phyloP scores from a whole-genome alignment of 331 rosid species.

The Acacia concinna region DNA sequence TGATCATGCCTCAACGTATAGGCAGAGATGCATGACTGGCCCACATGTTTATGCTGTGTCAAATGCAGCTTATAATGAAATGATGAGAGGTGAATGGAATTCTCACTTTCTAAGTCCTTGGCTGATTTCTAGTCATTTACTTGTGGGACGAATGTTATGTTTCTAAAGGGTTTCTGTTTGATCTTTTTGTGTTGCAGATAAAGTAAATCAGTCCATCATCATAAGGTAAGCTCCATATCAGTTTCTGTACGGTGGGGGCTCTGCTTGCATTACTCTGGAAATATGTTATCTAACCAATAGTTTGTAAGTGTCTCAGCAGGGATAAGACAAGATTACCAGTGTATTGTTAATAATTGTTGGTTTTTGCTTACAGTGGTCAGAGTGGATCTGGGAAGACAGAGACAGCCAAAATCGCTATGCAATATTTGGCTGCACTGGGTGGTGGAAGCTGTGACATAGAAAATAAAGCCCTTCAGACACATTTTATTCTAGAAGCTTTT shows the following conservation, averaged over 20 bases:
- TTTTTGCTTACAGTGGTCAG: constrained; percentile 77
- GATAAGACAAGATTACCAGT: background rate
- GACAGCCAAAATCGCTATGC: constrained; percentile 81
- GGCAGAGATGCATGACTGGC: constrained; percentile 47
- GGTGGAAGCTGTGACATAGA: constrained; percentile 52
- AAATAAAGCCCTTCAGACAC: constrained; percentile 57
- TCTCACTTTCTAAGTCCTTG: constrained; percentile 22
- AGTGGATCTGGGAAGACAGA: constrained; percentile 98
- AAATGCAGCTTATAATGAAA: constrained; percentile 67
- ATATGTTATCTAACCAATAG: constrained; percentile 25
- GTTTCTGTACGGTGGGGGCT: constrained; percentile 9
- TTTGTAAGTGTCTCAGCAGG: background rate
- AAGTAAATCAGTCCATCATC: constrained; percentile 81
- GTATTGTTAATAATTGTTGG: constrained; percentile 9
- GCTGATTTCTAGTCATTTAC: constrained; percentile 16
- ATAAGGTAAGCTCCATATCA: constrained; percentile 63
- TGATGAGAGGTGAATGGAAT: constrained; percentile 67
- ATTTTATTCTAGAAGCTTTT: constrained; percentile 77
- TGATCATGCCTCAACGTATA: constrained; percentile 51
- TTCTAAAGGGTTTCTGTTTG: constrained; percentile 36
- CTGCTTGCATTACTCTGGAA: background rate
- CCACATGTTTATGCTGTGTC: constrained; percentile 76
- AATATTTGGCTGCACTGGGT: constrained; percentile 70
- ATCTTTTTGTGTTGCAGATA: constrained; percentile 60
- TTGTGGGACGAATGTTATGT: constrained; percentile 26